A percentile compares a stretch with the other conserved stretches of the same genome.
These are phyloP conservation scores for Piper betle DNA, from an alignment of 164 flowering plant genomes.

Conservation along the genomic window DNA sequence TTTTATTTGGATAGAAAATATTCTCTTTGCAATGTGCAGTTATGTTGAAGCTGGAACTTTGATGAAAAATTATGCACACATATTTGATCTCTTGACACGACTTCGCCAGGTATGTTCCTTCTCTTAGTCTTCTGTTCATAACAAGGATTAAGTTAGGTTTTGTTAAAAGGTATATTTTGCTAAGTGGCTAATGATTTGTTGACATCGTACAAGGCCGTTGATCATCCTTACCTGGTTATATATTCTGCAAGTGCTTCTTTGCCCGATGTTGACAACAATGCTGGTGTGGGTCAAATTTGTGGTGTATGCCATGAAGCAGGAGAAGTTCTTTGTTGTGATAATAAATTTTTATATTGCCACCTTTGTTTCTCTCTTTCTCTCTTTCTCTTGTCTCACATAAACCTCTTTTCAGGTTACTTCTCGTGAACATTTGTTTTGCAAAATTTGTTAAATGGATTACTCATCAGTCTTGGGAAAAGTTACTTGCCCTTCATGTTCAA, in stretches of 20 bases:
- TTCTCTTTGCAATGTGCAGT: slow-evolving; percentile 58
- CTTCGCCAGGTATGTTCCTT: slow-evolving; percentile 60
- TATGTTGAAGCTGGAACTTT: slow-evolving; percentile 59
- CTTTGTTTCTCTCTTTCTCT: neutral
- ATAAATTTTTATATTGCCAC: neutral
- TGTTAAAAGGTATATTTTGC: neutral
- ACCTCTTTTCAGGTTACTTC: slow-evolving; percentile 50
- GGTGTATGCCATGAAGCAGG: slow-evolving; percentile 61
- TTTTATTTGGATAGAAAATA: too few species aligned
- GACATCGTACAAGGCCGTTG: slow-evolving; percentile 53
- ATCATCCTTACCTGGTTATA: slow-evolving; percentile 92
- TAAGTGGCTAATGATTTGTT: neutral
- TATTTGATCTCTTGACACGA: slow-evolving; percentile 87
- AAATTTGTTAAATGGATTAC: slow-evolving; percentile 54
- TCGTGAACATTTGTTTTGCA: slow-evolving; percentile 74
- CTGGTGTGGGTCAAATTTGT: slow-evolving; percentile 33
- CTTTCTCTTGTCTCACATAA: neutral
- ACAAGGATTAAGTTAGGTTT: neutral
- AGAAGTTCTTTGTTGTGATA: slow-evolving; percentile 77
- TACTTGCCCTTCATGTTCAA: slow-evolving; percentile 72
- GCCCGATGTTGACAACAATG: slow-evolving; percentile 14
- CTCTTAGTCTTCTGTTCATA: neutral
- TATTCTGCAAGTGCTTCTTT: slow-evolving; percentile 38
- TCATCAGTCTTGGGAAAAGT: slow-evolving; percentile 39
- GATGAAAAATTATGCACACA: slow-evolving; percentile 88